Evolutionary conservation across 2,329 filamentous ascomycete species (phyloP), one percentile per base, ranked within the genome.

Genomic region (Pseudonectria foliicola): DNA sequence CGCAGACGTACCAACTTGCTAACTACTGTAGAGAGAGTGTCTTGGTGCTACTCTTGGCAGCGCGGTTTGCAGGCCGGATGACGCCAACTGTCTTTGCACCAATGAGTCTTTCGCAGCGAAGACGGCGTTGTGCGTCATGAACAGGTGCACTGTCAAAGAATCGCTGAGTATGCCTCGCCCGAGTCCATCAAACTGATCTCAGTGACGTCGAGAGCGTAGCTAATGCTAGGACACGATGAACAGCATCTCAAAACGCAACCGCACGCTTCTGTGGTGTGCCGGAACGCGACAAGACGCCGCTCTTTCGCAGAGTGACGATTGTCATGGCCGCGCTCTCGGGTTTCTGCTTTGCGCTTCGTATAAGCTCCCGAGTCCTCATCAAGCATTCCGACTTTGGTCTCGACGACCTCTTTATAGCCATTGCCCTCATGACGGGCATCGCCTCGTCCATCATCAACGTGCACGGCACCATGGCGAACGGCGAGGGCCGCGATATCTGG

Each of bases 31-130:
- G 46, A 26, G 30, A 13, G 31, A 34, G 10, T 49, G 46, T 28
- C 35, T 47, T 26, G 33, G 27, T 35, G 32, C 40, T 25, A 39
- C 46, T n/a, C 27, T 49, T 23, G 25, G 27, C 13, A 33, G 29
- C 5, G 44, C 44, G 13, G 37, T 27, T 24, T 56, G 52, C 27
- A 32, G 40, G 10, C 35, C 35, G 2, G 40, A 40, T 25, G 44
- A 56, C 13, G 34, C 43, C 13, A 38, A 38, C 2, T 56, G 54
- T 21, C 31, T 56, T 12, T 53, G 51, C 27, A 27, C 42, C 1
- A 36, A 42, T 10, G 23, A 40, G 25, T 25, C 31, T 6, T 45
- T 50, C 6, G 37, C 54, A 12, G 27, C 34, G 0, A 37, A 37
- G 13, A 48, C 47, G 12, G 36, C 42, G 4, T 14, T 43, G 6